Percentiles rank a stretch among this genome's conserved stretches.
Conservation (phyloP, 2,329 filamentous ascomycete genomes). For the Aaosphaeria arxii region DNA sequence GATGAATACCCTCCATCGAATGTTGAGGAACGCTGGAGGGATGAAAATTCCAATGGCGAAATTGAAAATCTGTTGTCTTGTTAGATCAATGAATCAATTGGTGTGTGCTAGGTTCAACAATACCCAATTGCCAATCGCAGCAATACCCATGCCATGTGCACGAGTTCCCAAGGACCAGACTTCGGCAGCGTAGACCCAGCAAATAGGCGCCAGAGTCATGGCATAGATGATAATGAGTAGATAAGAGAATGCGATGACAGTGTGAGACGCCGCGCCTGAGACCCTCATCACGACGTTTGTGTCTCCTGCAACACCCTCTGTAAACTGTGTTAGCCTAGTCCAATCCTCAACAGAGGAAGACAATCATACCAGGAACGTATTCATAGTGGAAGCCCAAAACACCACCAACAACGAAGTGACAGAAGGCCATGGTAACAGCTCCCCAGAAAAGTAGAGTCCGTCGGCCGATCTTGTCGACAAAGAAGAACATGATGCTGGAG, state of each 20-base stretch:
- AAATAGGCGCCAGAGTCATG: constrained; percentile 61
- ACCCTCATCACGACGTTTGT: constrained; percentile 55
- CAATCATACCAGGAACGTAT: constrained; percentile 35
- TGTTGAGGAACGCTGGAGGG: constrained; percentile 58
- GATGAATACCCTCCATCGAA: constrained; percentile 54
- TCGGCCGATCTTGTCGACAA: constrained; percentile 41
- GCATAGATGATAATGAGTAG: constrained; percentile 63
- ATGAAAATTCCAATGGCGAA: constrained; percentile 60
- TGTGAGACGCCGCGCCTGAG: constrained; percentile 53
- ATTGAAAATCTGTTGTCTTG: constrained; percentile 44
- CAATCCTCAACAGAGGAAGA: background rate
- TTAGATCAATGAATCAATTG: background rate
- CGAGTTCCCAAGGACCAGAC: constrained; percentile 62
- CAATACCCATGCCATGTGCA: constrained; percentile 58
- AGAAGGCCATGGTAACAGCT: constrained; percentile 43
- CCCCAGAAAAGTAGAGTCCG: constrained; percentile 42
- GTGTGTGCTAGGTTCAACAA: constrained; percentile 28
- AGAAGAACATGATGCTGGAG: constrained; percentile 40
- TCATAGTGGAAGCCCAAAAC: constrained; percentile 39
- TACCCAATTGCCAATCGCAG: constrained; percentile 48
- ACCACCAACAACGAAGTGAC: constrained; percentile 47
- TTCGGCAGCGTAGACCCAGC: constrained; percentile 65
- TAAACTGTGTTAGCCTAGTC: constrained; percentile 1
- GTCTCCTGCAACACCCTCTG: constrained; percentile 43
- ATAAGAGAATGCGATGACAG: constrained; percentile 65